These are phyloP conservation scores for Coemansia sp. DNA, from an alignment of 192 early-diverging fungal genomes.

Conservation along the genomic window DNA sequence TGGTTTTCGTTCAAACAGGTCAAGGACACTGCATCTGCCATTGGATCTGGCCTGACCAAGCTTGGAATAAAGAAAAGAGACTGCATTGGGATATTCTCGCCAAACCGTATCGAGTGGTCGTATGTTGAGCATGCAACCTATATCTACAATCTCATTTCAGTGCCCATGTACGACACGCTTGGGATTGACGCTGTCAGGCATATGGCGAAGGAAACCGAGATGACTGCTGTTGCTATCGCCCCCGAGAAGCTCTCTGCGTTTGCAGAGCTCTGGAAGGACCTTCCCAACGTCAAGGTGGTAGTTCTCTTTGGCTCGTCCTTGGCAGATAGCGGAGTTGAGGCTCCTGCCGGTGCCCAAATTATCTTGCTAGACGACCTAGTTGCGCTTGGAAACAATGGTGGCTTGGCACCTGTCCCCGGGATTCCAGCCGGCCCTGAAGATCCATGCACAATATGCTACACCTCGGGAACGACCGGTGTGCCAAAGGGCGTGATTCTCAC, in stretches of 20 bases:
- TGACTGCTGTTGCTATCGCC: constrained; percentile 66
- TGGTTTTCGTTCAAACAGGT: constrained; percentile 80
- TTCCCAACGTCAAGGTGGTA: constrained; percentile 56
- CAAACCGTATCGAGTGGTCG: constrained; percentile 59
- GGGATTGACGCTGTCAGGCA: constrained; percentile 81
- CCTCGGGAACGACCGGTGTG: constrained; percentile 85
- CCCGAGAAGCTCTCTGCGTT: constrained; percentile 59
- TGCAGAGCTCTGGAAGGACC: constrained; percentile 48
- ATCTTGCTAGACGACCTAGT: constrained; percentile 63
- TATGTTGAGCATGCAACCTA: constrained; percentile 55
- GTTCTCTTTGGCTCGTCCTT: constrained; percentile 57
- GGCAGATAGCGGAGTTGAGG: constrained; percentile 14
- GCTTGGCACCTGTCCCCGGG: constrained; percentile 60
- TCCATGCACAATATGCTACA: constrained; percentile 79
- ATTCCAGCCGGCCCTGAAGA: constrained; percentile 18
- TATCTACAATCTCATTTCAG: constrained; percentile 70
- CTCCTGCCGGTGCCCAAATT: constrained; percentile 48
- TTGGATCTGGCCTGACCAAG: constrained; percentile 76
- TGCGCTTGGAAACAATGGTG: constrained; percentile 53
- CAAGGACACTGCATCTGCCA: constrained; percentile 56
- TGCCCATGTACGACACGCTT: constrained; percentile 84
- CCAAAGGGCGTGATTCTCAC: constrained; percentile 92
- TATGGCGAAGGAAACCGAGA: constrained; percentile 86
- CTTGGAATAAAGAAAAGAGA: constrained; percentile 66
- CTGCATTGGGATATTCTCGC: constrained; percentile 67